These are phyloP conservation scores for Suhomyces bolitotheri DNA, from an alignment of 1,139 yeast species.

Conservation along the genomic window DNA sequence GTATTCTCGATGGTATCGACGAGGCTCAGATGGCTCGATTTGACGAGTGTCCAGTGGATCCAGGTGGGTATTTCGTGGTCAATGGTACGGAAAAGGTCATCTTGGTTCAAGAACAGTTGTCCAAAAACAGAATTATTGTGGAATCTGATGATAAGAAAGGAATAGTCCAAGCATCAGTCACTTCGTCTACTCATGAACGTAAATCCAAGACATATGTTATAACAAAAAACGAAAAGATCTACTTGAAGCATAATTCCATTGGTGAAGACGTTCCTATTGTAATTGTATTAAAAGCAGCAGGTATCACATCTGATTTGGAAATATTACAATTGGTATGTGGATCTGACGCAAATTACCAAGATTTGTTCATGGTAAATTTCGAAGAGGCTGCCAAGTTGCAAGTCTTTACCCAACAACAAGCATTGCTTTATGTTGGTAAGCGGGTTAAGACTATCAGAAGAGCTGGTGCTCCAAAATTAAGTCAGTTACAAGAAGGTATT, in stretches of 20 bases:
- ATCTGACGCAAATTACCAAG: constrained; percentile 82
- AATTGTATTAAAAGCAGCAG: constrained; percentile 91
- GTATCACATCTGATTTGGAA: constrained; percentile 88
- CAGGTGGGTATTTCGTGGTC: constrained; percentile 97
- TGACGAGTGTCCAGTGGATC: constrained; percentile 96
- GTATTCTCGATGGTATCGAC: constrained; percentile 76
- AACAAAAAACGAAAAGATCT: constrained; percentile 85
- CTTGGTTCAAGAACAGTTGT: constrained; percentile 92
- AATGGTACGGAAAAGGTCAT: constrained; percentile 98
- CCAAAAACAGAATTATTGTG: constrained; percentile 95
- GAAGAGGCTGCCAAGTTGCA: constrained; percentile 91
- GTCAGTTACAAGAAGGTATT: constrained; percentile 88
- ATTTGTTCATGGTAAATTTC: constrained; percentile 84
- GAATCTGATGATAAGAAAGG: constrained; percentile 95
- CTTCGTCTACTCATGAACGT: constrained; percentile 96
- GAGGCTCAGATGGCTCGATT: constrained; percentile 84
- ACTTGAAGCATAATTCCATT: constrained; percentile 90
- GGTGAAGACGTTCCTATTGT: constrained; percentile 96
- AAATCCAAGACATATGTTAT: constrained; percentile 95
- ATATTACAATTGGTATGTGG: constrained; percentile 95
- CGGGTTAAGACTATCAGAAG: constrained; percentile 91
- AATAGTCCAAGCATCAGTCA: constrained; percentile 94
- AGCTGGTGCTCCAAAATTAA: constrained; percentile 75
- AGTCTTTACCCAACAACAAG: constrained; percentile 90
- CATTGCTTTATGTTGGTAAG: constrained; percentile 84